Evolutionary conservation across 2,329 filamentous ascomycete genomes (phyloP).

Genomic region (Corynespora cassiicola): DNA sequence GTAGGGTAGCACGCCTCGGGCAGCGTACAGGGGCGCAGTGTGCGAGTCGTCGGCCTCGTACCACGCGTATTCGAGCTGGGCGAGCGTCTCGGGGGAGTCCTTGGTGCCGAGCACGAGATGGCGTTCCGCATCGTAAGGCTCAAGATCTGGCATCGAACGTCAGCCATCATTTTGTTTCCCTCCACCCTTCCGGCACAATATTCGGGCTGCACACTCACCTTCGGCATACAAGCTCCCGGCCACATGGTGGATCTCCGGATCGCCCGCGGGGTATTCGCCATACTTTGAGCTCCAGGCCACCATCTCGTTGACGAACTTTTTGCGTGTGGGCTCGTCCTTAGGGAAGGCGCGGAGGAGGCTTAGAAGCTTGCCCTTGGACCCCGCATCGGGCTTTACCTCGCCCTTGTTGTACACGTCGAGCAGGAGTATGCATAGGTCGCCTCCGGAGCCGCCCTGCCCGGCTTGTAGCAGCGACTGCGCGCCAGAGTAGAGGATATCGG

Average conservation of each 20-base stretch:
- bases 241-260: slow-evolving; percentile 94
- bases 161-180: background rate
- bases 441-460: slow-evolving; percentile 91
- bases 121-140: slow-evolving; percentile 90
- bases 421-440: slow-evolving; percentile 85
- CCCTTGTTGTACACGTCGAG: slow-evolving; percentile 92
- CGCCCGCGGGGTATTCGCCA: slow-evolving; percentile 87
- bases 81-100: slow-evolving; percentile 82
- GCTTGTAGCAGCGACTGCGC: slow-evolving; percentile 86
- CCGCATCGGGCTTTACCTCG: slow-evolving; percentile 77
- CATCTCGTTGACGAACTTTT: slow-evolving; percentile 88
- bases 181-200: too few species aligned
- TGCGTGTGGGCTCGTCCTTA: slow-evolving; percentile 83
- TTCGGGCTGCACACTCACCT: slow-evolving; percentile 54
- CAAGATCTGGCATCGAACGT: slow-evolving; percentile 67
- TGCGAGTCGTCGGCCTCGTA: slow-evolving; percentile 89
- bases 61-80: slow-evolving; percentile 89
- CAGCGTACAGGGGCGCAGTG: slow-evolving; percentile 84
- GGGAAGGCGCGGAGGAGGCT: slow-evolving; percentile 82
- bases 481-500: slow-evolving; percentile 85
- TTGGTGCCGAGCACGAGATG: slow-evolving; percentile 89
- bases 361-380: slow-evolving; percentile 75
- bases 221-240: slow-evolving; percentile 88
- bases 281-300: slow-evolving; percentile 87
- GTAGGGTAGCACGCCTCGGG: slow-evolving; percentile 87